A percentile compares a stretch with the other conserved stretches of the same genome.
These are phyloP conservation scores for Colletotrichum magnum DNA, from an alignment of 2,329 filamentous ascomycete genomes.

Conservation along the genomic window DNA sequence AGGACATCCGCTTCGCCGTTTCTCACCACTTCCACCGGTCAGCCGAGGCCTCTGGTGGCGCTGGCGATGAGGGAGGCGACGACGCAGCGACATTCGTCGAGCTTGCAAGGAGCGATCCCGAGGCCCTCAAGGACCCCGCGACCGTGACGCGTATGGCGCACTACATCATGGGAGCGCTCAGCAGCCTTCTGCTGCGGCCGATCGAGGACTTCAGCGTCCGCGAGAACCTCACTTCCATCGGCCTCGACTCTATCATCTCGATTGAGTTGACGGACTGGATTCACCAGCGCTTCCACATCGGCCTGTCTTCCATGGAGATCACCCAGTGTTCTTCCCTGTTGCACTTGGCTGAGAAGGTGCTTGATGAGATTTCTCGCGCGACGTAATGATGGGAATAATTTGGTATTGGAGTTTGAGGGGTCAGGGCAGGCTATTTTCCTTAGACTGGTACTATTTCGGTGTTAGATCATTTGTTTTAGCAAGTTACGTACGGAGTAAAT, in stretches of 20 bases:
- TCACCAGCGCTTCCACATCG: constrained; percentile 28
- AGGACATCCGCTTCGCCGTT: constrained; percentile 23
- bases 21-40: constrained; percentile 29
- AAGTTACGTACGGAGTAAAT: no score
- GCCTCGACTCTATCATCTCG: constrained; percentile 29
- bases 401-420: no score
- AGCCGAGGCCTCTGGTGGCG: not conserved
- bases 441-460: not conserved
- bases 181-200: constrained; percentile 19
- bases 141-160: constrained; percentile 2
- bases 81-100: constrained; percentile 17
- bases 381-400: not conserved
- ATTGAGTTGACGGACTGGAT: constrained; percentile 38
- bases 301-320: constrained; percentile 26
- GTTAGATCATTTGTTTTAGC: no score
- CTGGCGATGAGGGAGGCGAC: constrained; percentile 4
- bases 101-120: constrained; percentile 19
- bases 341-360: constrained; percentile 26
- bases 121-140: constrained; percentile 6
- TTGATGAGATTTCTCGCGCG: constrained; percentile 5
- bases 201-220: constrained; percentile 24
- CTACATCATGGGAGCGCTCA: constrained; percentile 26
- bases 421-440: not conserved
- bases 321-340: constrained; percentile 27
- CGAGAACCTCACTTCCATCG: constrained; percentile 24